Base-by-base conservation (phyloP, 2,329 filamentous ascomycete species). In the Cladosporium sp. region DNA sequence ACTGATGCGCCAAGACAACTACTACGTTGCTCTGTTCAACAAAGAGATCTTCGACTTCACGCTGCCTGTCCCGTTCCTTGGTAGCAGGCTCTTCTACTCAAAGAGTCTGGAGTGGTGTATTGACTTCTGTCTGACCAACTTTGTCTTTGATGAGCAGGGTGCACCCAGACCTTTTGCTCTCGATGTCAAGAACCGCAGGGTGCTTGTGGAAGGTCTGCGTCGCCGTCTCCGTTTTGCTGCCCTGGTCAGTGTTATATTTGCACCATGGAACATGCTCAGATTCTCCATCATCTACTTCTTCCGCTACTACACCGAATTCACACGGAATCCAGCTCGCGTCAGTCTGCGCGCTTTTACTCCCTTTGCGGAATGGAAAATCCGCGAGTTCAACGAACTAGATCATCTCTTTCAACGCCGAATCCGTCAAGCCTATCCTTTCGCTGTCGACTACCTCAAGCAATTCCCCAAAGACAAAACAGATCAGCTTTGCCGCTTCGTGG, bases 401-500 rank as follows among this genome's bases (percentile, higher is more conserved):
- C 95, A 99, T 77, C 84, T 98, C 2, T 99, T 98, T 73, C 87
- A 93, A 67, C 91, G 94, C 69, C 88, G 95, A 23, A 83, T 94
- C 50, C 93, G 96, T 69, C 96, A 98, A 90, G 97, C 95, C 0
- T 93, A 95, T 74, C 93, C 94, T 0, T 97, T 92, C 75, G 94
- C 95, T 2, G 92, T 90, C 37, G 88, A 92, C 57, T 99, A 99
- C 73, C 85, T 99, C 29, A 92, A 97, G 69, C 94, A 98, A 70
- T 99, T 99, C 67, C 95, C 95, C 0, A 98, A 98, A 77, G 89
- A 93, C 75, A 96, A 97, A 79, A 95, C 89, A 0, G 90, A 95
- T 67, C 93, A 96, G 72, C 76, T 94, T 40, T 91, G 91, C 12
- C 87, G 90, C 49, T 96, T 96, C 57, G 85, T 97, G 33, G 89